phyloP scores from a whole-genome alignment of 352 stramenopile genomes.

The Globisporangium iwayamae region DNA sequence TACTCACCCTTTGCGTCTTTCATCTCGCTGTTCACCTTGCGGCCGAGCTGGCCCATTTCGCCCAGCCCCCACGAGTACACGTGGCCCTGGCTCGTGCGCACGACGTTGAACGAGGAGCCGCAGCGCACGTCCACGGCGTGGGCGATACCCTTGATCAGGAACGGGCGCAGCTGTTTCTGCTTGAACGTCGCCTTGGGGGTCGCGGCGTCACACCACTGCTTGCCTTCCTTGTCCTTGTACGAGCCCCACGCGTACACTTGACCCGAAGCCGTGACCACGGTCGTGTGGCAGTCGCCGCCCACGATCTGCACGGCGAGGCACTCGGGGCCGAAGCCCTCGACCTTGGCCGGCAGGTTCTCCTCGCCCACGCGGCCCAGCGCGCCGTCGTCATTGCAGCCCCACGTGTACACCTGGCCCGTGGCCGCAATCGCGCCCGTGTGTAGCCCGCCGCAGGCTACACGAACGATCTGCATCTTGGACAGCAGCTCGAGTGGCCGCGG shows the following conservation, averaged over 20 bases:
- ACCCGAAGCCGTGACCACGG: constrained; percentile 85
- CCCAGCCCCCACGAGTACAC: constrained; percentile 92
- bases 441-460: constrained; percentile 88
- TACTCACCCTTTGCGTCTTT: constrained; percentile 69
- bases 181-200: constrained; percentile 73
- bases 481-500: constrained; percentile 54
- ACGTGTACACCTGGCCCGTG: constrained; percentile 91
- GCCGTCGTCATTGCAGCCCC: constrained; percentile 92
- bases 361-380: constrained; percentile 84
- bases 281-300: constrained; percentile 94
- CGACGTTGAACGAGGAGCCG: constrained; percentile 84
- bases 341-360: constrained; percentile 67
- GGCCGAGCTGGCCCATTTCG: constrained; percentile 85
- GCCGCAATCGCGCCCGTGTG: constrained; percentile 87
- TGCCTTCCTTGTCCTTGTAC: constrained; percentile 97
- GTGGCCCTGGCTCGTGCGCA: constrained; percentile 77
- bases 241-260: constrained; percentile 94
- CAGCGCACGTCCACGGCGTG: constrained; percentile 81
- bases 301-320: constrained; percentile 60
- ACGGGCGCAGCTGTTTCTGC: constrained; percentile 66
- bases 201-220: constrained; percentile 85
- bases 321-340: constrained; percentile 54
- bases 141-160: constrained; percentile 50
- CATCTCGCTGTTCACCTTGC: constrained; percentile 56
- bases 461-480: constrained; percentile 40